Conservation (phyloP, 208 protist species). For the Leishmania tropica region DNA sequence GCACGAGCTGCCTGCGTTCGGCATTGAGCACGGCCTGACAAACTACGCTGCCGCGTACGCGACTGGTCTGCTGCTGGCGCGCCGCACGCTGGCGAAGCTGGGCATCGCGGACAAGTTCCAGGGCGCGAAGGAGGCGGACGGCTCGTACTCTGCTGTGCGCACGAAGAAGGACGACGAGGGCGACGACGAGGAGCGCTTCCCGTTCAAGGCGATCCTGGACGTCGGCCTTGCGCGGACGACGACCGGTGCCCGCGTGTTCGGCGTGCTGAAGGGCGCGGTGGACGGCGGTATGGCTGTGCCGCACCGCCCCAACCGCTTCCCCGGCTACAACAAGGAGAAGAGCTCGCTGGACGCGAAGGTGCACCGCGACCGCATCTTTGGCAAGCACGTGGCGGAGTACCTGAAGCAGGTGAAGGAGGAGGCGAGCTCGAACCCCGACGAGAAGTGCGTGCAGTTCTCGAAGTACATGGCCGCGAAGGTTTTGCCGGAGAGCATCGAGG, state of each 20-base stretch:
- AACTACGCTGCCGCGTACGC: conserved; percentile 98
- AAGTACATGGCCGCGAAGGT: conserved; percentile 95
- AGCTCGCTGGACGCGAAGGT: conserved; percentile 92
- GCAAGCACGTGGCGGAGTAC: conserved; percentile 98
- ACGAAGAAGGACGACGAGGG: conserved; percentile 83
- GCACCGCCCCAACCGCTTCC: conserved; percentile 97
- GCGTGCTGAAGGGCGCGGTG: conserved; percentile 95
- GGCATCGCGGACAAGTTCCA: conserved; percentile 94
- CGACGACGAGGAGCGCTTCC: conserved; percentile 88
- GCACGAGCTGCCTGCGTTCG: conserved; percentile 97
- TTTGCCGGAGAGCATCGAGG: conserved; percentile 92
- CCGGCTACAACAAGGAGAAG: conserved; percentile 94
- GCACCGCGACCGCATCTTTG: conserved; percentile 96
- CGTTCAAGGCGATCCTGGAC: conserved; percentile 98
- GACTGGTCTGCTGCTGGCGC: conserved; percentile 97
- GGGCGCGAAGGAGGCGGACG: conserved; percentile 92
- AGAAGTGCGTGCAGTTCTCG: conserved; percentile 96
- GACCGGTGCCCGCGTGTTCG: conserved; percentile 96
- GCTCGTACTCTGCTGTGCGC: conserved; percentile 78
- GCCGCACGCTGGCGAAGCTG: conserved; percentile 96
- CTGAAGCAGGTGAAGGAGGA: conserved; percentile 97
- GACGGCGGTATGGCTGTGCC: conserved; percentile 98
- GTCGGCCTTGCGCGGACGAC: conserved; percentile 97
- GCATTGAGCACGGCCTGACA: conserved; percentile 96
- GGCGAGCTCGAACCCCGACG: conserved; percentile 81